Evolutionary conservation across 2,329 filamentous ascomycete species (phyloP).

Genomic region (Aspergillus glaucus): DNA sequence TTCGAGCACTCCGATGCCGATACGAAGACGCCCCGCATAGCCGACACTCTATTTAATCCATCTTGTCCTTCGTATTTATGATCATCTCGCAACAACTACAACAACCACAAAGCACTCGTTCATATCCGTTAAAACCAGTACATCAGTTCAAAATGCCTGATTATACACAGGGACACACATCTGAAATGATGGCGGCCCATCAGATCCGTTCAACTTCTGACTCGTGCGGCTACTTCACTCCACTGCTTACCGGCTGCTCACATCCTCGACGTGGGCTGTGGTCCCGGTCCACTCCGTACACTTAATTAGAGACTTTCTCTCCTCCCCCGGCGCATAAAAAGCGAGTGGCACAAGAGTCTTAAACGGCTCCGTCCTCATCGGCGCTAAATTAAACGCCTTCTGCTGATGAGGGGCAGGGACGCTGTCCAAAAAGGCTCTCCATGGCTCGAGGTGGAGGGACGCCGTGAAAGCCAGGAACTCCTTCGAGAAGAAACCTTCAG

Average conservation of each 20-base stretch:
- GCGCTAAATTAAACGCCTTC: constrained; percentile 8
- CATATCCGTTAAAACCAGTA: no score
- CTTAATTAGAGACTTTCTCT: constrained; percentile 3
- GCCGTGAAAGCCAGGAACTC: constrained; percentile 4
- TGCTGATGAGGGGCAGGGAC: constrained; percentile 7
- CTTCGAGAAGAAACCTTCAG: neutral
- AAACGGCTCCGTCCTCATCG: constrained; percentile 9
- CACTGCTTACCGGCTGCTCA: constrained; percentile 29
- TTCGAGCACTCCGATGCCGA: no score
- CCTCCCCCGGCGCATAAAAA: constrained; percentile 5
- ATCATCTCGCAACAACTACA: neutral
- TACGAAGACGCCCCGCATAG: no score
- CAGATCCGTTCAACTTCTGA: constrained; percentile 27
- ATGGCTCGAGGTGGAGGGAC: constrained; percentile 1
- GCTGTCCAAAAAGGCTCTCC: neutral
- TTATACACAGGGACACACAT: constrained; percentile 30
- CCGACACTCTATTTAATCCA: no score
- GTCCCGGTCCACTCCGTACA: constrained; percentile 26
- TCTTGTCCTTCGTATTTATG: no score
- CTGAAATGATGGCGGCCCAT: constrained; percentile 23
- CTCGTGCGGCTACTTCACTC: constrained; percentile 35
- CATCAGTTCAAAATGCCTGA: neutral
- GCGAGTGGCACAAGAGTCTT: constrained; percentile 3
- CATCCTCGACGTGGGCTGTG: constrained; percentile 41
- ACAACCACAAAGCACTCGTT: neutral